Percentiles rank a stretch among this genome's conserved stretches.
These are phyloP conservation scores for Termitomyces sp. DNA, from an alignment of 768 basidiomycete species.

Conservation along the genomic window DNA sequence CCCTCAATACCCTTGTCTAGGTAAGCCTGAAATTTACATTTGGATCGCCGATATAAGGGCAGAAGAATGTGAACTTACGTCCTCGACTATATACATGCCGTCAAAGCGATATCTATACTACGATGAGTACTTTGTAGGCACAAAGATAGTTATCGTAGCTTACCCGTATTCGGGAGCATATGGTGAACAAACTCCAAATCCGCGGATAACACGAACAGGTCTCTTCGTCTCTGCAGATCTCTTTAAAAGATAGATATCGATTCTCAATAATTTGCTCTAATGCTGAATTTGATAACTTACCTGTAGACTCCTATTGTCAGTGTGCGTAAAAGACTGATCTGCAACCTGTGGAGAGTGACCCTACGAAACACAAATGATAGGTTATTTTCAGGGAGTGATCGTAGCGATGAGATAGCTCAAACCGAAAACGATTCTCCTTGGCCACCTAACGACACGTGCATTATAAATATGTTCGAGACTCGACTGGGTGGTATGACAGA, in stretches of 20 bases:
- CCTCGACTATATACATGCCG: constrained; percentile 32
- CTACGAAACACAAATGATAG: constrained; percentile 8
- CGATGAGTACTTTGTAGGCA: neutral
- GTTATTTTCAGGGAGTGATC: neutral
- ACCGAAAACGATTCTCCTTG: constrained; percentile 15
- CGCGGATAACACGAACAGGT: constrained; percentile 39
- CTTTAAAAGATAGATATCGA: constrained; percentile 11
- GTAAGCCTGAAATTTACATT: constrained; percentile 18
- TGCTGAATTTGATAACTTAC: constrained; percentile 10
- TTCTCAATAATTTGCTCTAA: neutral
- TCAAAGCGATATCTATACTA: constrained; percentile 34
- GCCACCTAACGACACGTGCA: constrained; percentile 11
- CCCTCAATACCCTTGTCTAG: constrained; percentile 21
- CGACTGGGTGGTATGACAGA: constrained; percentile 4
- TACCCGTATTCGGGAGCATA: constrained; percentile 32
- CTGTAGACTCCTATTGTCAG: constrained; percentile 26
- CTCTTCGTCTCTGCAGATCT: constrained; percentile 21
- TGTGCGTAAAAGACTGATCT: constrained; percentile 30
- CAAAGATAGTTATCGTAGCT: neutral
- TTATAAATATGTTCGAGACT: neutral
- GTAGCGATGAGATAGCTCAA: neutral
- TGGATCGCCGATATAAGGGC: neutral
- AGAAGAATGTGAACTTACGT: constrained; percentile 16
- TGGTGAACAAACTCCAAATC: constrained; percentile 14
- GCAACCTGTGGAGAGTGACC: constrained; percentile 15